These are phyloP conservation scores for Pleurotus pulmonarius DNA, from an alignment of 768 basidiomycete genomes.

Conservation along the genomic window DNA sequence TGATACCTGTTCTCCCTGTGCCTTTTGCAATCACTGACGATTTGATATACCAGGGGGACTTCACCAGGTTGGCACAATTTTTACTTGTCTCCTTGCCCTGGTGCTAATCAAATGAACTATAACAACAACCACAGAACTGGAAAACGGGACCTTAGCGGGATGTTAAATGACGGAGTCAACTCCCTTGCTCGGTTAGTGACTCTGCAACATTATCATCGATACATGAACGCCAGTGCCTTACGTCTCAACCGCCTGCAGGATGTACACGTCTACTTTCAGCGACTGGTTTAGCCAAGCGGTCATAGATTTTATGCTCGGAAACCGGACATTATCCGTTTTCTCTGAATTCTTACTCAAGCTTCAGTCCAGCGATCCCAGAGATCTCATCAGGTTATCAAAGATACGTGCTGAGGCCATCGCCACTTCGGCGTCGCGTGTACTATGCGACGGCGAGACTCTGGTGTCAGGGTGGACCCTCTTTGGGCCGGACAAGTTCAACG, in stretches of 20 bases:
- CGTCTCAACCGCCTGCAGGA: conserved; percentile 34
- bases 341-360: conserved; percentile 89
- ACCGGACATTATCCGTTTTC: conserved; percentile 84
- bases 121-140: conserved; percentile 73
- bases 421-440: conserved; percentile 73
- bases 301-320: conserved; percentile 88
- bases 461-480: conserved; percentile 91
- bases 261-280: conserved; percentile 85
- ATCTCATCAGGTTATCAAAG: conserved; percentile 82
- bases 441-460: conserved; percentile 73
- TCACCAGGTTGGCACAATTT: conserved; percentile 57
- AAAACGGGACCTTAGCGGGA: conserved; percentile 87
- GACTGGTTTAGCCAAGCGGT: conserved; percentile 98
- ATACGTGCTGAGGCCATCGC: conserved; percentile 92
- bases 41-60: conserved; percentile 60
- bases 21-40: conserved; percentile 3
- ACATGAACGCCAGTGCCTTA: not conserved
- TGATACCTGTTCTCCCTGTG: conserved; percentile 24
- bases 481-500: conserved; percentile 73
- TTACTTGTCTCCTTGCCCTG: not conserved
- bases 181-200: conserved; percentile 68
- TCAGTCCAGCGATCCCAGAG: conserved; percentile 87
- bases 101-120: not conserved
- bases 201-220: not conserved
- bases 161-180: conserved; percentile 95